Evolutionary conservation across 768 basidiomycete species (phyloP), one percentile per base, ranked within the genome.

Genomic region (Kwoniella newhampshirensis): DNA sequence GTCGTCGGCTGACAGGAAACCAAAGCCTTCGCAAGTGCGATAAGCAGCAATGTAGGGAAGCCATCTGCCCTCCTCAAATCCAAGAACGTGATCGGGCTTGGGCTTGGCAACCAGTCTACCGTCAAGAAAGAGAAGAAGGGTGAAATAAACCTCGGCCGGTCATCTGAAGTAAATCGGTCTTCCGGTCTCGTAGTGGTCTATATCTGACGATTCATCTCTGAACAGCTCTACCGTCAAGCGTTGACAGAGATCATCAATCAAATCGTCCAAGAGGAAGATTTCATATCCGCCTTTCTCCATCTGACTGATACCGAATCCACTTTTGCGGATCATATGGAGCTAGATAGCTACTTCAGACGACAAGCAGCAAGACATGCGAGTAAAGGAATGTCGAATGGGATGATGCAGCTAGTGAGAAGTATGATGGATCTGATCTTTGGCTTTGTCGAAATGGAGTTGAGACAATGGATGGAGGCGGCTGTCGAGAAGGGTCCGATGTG

Each of bases 371-470:
- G 89, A 25, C 80, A 83, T 48, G 82, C 81, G 25, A 83, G 46
- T 1, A 60, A 57, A 27, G 85, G 26, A 3, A 80, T 93, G 41
- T 85, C 84, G 57, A 81, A 81, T 51, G 77, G 83, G 6, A 91
- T 91, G 25, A 71, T 80, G 57, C 92, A 93, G 78, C 82, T 93
- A 8, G 83, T 92, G 27, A 84, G 90, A 18, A 86, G 86, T 2
- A 89, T 91, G 26, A 85, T 97, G 87, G 94, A 98, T 63, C 78
- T 94, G 50, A 91, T 97, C 50, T 98, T 97, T 74, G 91, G 92
- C 7, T 98, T 94, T 79, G 78, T 98, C 17, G 86, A 87, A 2
- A 80, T 81, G 1, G 92, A 94, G 71, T 55, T 97, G 59, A 89
- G 87, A 75, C 78, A 80, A 21, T 97, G 91, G 91, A 79, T 92